Evolutionary conservation across 2,329 filamentous ascomycete genomes (phyloP), one percentile per base, ranked within the genome.

Genomic region (Aspergillus puulaauensis): DNA sequence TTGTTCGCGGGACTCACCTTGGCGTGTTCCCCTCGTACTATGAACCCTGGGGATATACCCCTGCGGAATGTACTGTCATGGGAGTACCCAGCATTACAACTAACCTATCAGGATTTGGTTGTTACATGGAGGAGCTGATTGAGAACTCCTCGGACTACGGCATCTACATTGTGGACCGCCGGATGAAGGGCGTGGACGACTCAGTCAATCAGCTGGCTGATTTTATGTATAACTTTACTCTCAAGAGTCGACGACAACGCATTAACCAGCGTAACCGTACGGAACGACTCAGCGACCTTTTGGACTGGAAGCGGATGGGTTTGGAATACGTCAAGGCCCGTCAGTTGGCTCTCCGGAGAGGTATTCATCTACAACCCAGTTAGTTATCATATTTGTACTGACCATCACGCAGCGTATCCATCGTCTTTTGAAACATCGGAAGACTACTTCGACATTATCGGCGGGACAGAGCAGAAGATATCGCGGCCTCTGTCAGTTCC

Each of bases 251-350:
- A 57, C 87, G 95, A 60, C 95, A 99, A 77, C 90, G 95, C 51
- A 99, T 99, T 83, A 99, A 99, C 82, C 95, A 98, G 80, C 87
- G 95, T 50, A 99, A 99, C 78, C 87, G 95, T 54, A 99, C 95
- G 0, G 95, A 99, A 81, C 87, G 95, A 48, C 80, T 99, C 54
- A 96, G 92, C 70, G 95, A 99, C 73, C 82, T 99, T 59, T 83
- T 99, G 41, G 95, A 99, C 78, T 99, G 95, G 95, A 98, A 98
- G 84, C 86, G 95, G 50, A 99, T 99, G 95, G 95, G 95, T 21
- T 89, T 98, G 88, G 95, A 99, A 78, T 99, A 99, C 72, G 91
- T 97, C 78, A 99, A 98, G 82, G 95, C 95, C 35, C 86, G 95
- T 49, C 95, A 98, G 75, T 78, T 99, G 70, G 95, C 95, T 23